Evolutionary conservation across 805 yeast genomes (phyloP).

Genomic region (Phaffomyces thermotolerans): DNA sequence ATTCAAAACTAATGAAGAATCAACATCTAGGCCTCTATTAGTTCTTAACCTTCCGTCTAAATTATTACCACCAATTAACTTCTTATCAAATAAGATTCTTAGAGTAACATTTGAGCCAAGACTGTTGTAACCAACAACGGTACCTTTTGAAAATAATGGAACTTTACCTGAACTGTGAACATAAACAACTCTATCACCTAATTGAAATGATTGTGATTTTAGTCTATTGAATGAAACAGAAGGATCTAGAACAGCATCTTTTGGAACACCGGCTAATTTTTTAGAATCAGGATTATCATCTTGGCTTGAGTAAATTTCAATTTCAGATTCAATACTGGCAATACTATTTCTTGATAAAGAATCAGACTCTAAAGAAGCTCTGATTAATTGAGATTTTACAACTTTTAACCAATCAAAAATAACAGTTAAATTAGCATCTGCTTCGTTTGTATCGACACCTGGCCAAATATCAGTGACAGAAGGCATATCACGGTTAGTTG

Average conservation of each 20-base stretch:
- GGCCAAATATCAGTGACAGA: slow-evolving; percentile 27
- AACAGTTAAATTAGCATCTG: slow-evolving; percentile 23
- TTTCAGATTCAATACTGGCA: slow-evolving; percentile 55
- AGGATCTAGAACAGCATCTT: slow-evolving; percentile 75
- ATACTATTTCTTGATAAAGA: slow-evolving; percentile 63
- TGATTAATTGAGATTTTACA: slow-evolving; percentile 47
- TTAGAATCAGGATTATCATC: slow-evolving; percentile 42
- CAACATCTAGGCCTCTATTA: slow-evolving; percentile 79
- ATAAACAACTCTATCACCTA: slow-evolving; percentile 88
- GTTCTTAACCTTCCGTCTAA: slow-evolving; percentile 72
- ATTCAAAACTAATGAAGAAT: slow-evolving; percentile 75
- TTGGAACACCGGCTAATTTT: slow-evolving; percentile 75
- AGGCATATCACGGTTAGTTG: slow-evolving; percentile 24
- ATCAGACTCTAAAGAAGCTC: slow-evolving; percentile 72
- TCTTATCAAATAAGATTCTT: slow-evolving; percentile 77
- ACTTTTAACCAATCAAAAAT: slow-evolving; percentile 38
- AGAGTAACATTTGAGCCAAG: slow-evolving; percentile 47
- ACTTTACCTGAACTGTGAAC: slow-evolving; percentile 85
- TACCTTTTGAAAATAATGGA: slow-evolving; percentile 81
- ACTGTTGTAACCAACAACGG: slow-evolving; percentile 72
- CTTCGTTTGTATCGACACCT: slow-evolving; percentile 25
- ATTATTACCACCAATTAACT: slow-evolving; percentile 74
- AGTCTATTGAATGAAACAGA: slow-evolving; percentile 62
- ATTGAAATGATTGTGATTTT: slow-evolving; percentile 64
- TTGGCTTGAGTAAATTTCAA: slow-evolving; percentile 37